Evolutionary conservation across 768 basidiomycete species (phyloP).

Genomic region (Tylopilus intermedius): DNA sequence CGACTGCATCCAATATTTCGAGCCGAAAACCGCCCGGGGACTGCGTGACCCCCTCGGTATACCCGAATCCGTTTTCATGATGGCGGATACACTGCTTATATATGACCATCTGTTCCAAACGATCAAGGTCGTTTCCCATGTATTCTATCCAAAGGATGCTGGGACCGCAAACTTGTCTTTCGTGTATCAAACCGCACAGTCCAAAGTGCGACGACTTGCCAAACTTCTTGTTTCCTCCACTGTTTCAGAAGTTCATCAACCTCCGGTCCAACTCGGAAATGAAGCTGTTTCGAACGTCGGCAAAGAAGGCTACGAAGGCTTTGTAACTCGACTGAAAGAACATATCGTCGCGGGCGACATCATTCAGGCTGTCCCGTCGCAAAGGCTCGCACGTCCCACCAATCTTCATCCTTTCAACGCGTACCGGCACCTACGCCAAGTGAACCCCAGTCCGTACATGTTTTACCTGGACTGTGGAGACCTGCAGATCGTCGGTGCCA

Average conservation of each 20-base stretch:
- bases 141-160: slow-evolving; percentile 74
- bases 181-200: slow-evolving; percentile 83
- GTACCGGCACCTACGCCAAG: slow-evolving; percentile 86
- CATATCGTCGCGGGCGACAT: slow-evolving; percentile 96
- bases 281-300: slow-evolving; percentile 87
- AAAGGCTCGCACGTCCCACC: slow-evolving; percentile 82
- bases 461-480: slow-evolving; percentile 95
- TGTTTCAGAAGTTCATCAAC: slow-evolving; percentile 65
- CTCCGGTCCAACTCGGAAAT: slow-evolving; percentile 56
- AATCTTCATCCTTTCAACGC: slow-evolving; percentile 94
- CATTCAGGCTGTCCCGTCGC: slow-evolving; percentile 97
- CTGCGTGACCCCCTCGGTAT: slow-evolving; percentile 78
- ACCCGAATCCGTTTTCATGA: slow-evolving; percentile 95
- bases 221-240: slow-evolving; percentile 50
- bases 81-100: slow-evolving; percentile 90
- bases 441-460: slow-evolving; percentile 99
- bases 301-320: slow-evolving; percentile 83
- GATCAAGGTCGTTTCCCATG: slow-evolving; percentile 93
- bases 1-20: slow-evolving; percentile 95
- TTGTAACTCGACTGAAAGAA: slow-evolving; percentile 88
- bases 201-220: slow-evolving; percentile 78
- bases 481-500: slow-evolving; percentile 93
- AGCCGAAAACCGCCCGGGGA: slow-evolving; percentile 80
- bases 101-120: slow-evolving; percentile 97
- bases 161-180: slow-evolving; percentile 67